Evolutionary conservation across 768 basidiomycete genomes (phyloP).

Genomic region (Xerocomus spinulosus): DNA sequence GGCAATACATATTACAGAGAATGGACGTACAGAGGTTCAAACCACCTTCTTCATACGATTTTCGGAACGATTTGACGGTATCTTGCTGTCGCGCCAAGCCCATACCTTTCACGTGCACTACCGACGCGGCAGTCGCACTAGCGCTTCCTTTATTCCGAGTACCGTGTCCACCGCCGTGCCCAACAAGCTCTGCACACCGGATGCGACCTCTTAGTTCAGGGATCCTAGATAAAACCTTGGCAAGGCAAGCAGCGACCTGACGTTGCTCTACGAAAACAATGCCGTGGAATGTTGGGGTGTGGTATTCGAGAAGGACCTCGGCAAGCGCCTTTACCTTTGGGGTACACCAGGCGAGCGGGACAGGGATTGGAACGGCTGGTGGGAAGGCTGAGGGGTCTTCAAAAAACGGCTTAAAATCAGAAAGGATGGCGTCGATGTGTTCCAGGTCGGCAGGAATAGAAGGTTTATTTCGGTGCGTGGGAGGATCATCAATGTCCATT

Average conservation of each 20-base stretch:
- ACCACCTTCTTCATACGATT: constrained; percentile 56
- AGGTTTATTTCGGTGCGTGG: constrained; percentile 13
- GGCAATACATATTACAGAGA: background rate
- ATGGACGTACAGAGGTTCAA: constrained; percentile 61
- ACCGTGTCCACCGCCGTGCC: constrained; percentile 49
- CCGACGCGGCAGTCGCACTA: constrained; percentile 19
- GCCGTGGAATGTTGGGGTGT: constrained; percentile 59
- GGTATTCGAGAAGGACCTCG: constrained; percentile 52
- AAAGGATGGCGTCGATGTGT: constrained; percentile 48
- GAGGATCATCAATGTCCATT: constrained; percentile 29
- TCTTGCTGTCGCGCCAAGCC: constrained; percentile 50
- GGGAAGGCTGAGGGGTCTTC: constrained; percentile 26
- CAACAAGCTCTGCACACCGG: constrained; percentile 62
- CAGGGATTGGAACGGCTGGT: constrained; percentile 34
- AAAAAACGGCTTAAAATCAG: constrained; percentile 39
- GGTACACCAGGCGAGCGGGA: constrained; percentile 62
- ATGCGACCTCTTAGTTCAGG: constrained; percentile 55
- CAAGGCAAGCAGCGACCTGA: constrained; percentile 68
- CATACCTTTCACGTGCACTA: constrained; percentile 47
- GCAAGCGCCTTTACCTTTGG: constrained; percentile 67
- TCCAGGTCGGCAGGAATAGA: constrained; percentile 39
- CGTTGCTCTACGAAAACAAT: constrained; percentile 89
- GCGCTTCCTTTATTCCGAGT: constrained; percentile 18
- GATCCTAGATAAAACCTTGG: constrained; percentile 57
- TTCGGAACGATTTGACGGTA: constrained; percentile 60